phyloP scores from a whole-genome alignment of 2,329 filamentous ascomycete genomes.

The Colletotrichum aenigma region DNA sequence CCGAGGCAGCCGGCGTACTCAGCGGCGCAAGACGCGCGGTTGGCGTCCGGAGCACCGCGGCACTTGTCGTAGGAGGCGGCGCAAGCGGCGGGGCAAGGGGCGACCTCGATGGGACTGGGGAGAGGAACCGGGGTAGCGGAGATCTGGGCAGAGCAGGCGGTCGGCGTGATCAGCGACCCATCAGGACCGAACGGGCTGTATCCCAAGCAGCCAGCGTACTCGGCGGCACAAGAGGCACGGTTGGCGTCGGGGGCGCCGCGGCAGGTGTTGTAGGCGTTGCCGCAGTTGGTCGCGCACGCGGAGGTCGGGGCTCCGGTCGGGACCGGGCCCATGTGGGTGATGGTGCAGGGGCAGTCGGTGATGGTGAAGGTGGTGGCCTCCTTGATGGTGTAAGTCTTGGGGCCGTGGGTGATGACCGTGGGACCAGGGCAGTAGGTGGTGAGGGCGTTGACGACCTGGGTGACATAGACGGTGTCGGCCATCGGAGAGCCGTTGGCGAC shows the following conservation, averaged over 20 bases:
- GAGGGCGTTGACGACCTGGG: constrained; percentile 38
- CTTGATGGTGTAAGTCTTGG: constrained; percentile 57
- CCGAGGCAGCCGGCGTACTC: background rate
- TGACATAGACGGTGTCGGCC: constrained; percentile 15
- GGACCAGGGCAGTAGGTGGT: constrained; percentile 50
- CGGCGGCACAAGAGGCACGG: background rate
- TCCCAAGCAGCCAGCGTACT: background rate
- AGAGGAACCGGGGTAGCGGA: background rate
- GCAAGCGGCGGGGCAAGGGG: background rate
- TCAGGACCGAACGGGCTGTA: background rate
- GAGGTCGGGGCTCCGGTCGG: background rate
- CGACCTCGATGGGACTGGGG: background rate
- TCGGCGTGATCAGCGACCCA: background rate
- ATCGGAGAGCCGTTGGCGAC: background rate
- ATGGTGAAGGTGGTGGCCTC: constrained; percentile 60
- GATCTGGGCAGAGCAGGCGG: background rate
- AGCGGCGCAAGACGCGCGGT: background rate
- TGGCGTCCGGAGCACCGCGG: background rate
- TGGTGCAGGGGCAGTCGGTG: constrained; percentile 57
- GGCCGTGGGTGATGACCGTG: constrained; percentile 34
- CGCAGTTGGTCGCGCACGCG: background rate
- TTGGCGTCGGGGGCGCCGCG: background rate
- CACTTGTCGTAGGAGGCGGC: background rate
- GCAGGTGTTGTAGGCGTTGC: background rate
- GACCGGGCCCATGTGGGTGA: background rate